Evolutionary conservation across 2,329 filamentous ascomycete genomes (phyloP).

Genomic region (Alternaria ethzedia): DNA sequence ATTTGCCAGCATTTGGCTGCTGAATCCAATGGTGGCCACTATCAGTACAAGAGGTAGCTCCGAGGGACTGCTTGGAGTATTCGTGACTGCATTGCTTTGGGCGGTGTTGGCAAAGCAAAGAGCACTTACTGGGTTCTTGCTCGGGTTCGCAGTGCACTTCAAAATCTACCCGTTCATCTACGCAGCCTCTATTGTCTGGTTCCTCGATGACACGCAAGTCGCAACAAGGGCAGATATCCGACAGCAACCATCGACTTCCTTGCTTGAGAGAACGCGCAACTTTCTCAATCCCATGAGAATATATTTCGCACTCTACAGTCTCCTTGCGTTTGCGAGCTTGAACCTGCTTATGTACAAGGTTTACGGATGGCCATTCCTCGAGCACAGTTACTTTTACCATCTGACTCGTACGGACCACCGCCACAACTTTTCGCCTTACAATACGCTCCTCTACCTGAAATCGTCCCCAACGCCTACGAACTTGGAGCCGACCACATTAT

Average conservation of each 20-base stretch:
- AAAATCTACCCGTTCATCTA: conserved; percentile 99
- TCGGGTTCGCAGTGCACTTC: conserved; percentile 90
- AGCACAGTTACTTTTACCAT: conserved; percentile 93
- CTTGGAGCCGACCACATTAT: conserved; percentile 38
- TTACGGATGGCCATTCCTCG: conserved; percentile 78
- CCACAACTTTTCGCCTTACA: conserved; percentile 98
- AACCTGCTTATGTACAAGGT: conserved; percentile 80
- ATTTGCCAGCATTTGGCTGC: conserved; percentile 87
- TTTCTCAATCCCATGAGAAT: conserved; percentile 56
- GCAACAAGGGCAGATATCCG: conserved; percentile 3
- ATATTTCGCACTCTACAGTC: conserved; percentile 66
- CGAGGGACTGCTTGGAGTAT: conserved; percentile 84
- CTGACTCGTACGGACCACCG: conserved; percentile 92
- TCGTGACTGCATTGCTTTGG: conserved; percentile 85
- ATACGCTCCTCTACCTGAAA: conserved; percentile 84
- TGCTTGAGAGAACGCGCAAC: conserved; percentile 24
- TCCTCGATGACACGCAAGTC: conserved; percentile 67
- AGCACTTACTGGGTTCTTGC: conserved; percentile 71
- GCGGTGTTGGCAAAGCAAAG: conserved; percentile 71
- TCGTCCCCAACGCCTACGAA: conserved; percentile 61
- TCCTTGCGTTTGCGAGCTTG: conserved; percentile 74
- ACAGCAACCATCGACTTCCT: conserved; percentile 16
- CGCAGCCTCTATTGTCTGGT: conserved; percentile 79
- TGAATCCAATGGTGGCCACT: conserved; percentile 97
- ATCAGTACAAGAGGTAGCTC: conserved; percentile 96